Evolutionary conservation across 1,284 basidiomycete genomes (phyloP).

Genomic region (Ustilago vetiveriae): DNA sequence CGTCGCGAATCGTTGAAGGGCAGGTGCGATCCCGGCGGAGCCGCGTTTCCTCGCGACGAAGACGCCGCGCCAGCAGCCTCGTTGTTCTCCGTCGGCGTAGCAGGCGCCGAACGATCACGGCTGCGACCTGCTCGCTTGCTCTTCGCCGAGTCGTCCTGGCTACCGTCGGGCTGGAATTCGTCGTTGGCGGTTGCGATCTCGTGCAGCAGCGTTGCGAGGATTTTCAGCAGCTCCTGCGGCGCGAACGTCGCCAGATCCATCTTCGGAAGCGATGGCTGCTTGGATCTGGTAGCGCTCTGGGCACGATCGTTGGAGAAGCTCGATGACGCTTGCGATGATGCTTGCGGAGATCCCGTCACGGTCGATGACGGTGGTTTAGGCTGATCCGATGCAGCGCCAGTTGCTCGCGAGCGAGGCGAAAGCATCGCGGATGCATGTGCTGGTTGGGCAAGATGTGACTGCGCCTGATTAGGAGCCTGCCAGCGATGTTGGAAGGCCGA

Average conservation of each 20-base stretch:
- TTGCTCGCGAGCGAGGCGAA: conserved; percentile 24
- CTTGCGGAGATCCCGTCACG: neutral
- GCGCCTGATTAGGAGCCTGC: neutral
- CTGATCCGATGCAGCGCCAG: neutral
- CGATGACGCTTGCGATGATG: conserved; percentile 11
- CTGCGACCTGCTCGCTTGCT: conserved; percentile 23
- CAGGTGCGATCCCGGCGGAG: conserved; percentile 42
- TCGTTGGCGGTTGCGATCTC: conserved; percentile 94
- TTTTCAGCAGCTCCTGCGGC: conserved; percentile 77
- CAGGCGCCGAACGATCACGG: conserved; percentile 26
- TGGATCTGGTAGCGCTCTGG: conserved; percentile 3
- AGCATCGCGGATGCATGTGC: neutral
- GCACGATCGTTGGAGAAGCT: conserved; percentile 10
- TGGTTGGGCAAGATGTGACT: neutral
- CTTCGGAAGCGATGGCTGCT: conserved; percentile 59
- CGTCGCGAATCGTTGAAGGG: conserved; percentile 51
- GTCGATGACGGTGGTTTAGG: neutral
- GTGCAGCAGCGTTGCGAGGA: conserved; percentile 87
- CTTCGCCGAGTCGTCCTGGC: conserved; percentile 32
- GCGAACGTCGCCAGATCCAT: conserved; percentile 73
- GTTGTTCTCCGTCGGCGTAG: conserved; percentile 15
- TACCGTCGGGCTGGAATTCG: conserved; percentile 64
- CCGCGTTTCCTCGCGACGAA: conserved; percentile 14
- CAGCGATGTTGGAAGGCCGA: neutral
- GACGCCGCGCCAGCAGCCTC: neutral